Evolutionary conservation across 352 stramenopile genomes (phyloP).

Genomic region (Phytophthora quininea): DNA sequence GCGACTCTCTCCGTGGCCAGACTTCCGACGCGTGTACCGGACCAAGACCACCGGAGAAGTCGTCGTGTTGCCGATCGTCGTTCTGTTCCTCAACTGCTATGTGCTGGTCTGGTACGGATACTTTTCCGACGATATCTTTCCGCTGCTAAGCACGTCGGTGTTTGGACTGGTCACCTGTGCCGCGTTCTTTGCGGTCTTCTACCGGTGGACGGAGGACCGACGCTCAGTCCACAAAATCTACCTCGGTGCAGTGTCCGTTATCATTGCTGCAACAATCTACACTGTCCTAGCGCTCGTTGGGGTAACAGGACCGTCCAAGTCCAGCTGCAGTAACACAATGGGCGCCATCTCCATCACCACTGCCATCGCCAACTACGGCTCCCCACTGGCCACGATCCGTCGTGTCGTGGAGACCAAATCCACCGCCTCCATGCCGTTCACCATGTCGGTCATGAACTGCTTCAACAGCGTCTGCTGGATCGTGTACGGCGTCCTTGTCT

Average conservation of each 20-base stretch:
- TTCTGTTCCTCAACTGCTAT: constrained; percentile 10
- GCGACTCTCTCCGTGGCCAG: constrained; percentile 16
- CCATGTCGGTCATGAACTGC: constrained; percentile 37
- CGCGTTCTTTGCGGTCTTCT: constrained; percentile 17
- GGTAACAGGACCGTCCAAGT: constrained; percentile 11
- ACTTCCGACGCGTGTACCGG: constrained; percentile 11
- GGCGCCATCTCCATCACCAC: constrained; percentile 28
- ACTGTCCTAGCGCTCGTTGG: constrained; percentile 23
- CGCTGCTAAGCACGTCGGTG: constrained; percentile 17
- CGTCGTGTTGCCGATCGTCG: constrained; percentile 10
- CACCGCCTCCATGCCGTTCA: constrained; percentile 38
- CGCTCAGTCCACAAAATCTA: constrained; percentile 11
- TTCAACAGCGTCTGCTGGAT: constrained; percentile 46
- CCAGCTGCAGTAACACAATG: constrained; percentile 1
- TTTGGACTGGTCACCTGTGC: constrained; percentile 13
- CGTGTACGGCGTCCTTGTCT: constrained; percentile 36
- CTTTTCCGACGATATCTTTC: constrained; percentile 18
- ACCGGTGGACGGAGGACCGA: constrained; percentile 22
- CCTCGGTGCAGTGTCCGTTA: constrained; percentile 4
- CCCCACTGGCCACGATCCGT: constrained; percentile 40
- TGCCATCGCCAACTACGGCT: constrained; percentile 39
- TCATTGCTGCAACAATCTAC: constrained; percentile 19
- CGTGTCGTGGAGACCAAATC: constrained; percentile 39
- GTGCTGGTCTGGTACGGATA: constrained; percentile 20
- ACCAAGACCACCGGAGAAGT: constrained; percentile 17